These are phyloP conservation scores for Kodamaea fungicola DNA, from an alignment of 1,139 yeast genomes.

Conservation along the genomic window DNA sequence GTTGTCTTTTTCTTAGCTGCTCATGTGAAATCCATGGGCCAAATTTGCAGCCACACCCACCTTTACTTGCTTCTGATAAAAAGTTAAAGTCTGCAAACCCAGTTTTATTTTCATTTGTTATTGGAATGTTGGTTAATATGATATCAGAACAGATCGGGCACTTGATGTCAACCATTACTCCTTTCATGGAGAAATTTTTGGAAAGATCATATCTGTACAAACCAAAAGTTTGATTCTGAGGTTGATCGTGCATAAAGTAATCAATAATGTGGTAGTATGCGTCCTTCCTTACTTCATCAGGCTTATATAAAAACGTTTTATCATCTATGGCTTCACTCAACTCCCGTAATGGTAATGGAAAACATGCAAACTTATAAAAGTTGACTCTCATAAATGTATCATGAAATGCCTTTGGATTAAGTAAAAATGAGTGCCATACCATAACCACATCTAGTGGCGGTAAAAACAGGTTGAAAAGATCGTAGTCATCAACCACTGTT, in stretches of 20 bases:
- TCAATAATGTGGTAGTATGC: conserved; percentile 3
- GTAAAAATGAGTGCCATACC: conserved; percentile 34
- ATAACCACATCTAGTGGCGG: conserved; percentile 33
- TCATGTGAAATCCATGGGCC: conserved; percentile 16
- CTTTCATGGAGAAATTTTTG: neutral
- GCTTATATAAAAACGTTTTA: conserved; percentile 16
- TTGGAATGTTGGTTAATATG: conserved; percentile 12
- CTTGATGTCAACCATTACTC: conserved; percentile 3
- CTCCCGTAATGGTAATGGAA: conserved; percentile 22
- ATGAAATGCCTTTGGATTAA: conserved; percentile 22
- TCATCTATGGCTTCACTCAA: conserved; percentile 17
- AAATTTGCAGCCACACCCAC: neutral
- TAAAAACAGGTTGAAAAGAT: conserved; percentile 7
- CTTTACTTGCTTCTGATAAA: neutral
- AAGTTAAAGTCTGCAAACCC: conserved; percentile 19
- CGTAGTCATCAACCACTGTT: conserved; percentile 1
- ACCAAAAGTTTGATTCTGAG: conserved; percentile 3
- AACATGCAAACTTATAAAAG: conserved; percentile 16
- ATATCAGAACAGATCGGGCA: conserved; percentile 20
- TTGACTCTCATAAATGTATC: conserved; percentile 24
- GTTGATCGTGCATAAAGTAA: neutral
- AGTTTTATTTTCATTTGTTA: conserved; percentile 11
- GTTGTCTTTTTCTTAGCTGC: conserved; percentile 18
- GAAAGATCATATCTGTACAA: conserved; percentile 2
- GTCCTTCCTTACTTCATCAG: conserved; percentile 1